These are phyloP conservation scores for Teratosphaeria gauchensis DNA, from an alignment of 2,329 filamentous ascomycete species.

Conservation along the genomic window DNA sequence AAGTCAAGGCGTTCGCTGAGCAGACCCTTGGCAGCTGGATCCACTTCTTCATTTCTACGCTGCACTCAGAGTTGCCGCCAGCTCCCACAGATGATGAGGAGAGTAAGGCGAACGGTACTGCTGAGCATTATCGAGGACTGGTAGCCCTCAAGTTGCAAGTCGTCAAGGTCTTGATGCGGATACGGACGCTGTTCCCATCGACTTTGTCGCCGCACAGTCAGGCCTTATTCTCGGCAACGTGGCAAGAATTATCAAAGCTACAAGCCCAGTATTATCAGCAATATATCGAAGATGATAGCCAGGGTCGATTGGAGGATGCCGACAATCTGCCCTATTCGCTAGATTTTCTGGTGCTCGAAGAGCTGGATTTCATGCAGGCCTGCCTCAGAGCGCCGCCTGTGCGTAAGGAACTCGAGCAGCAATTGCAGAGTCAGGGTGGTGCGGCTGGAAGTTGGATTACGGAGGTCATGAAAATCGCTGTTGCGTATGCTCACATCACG, in stretches of 20 bases:
- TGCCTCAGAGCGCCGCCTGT: conserved; percentile 83
- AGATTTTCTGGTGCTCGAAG: conserved; percentile 86
- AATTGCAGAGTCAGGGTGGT: conserved; percentile 51
- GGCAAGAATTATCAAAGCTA: conserved; percentile 73
- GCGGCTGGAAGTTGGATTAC: conserved; percentile 69
- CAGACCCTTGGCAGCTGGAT: conserved; percentile 73
- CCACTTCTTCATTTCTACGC: conserved; percentile 72
- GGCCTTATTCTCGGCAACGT: conserved; percentile 73
- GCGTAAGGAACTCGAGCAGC: conserved; percentile 74
- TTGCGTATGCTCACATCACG: conserved; percentile 80
- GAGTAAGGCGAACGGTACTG: conserved; percentile 42
- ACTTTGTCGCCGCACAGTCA: conserved; percentile 76
- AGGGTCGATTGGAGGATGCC: conserved; percentile 79
- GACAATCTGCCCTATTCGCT: conserved; percentile 90
- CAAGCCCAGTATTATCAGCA: conserved; percentile 67
- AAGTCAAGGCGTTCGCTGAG: conserved; percentile 82
- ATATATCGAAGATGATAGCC: conserved; percentile 76
- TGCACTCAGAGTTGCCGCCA: conserved; percentile 64
- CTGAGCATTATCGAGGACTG: conserved; percentile 67
- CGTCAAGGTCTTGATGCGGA: conserved; percentile 82
- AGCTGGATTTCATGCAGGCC: conserved; percentile 88
- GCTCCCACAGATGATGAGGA: conserved; percentile 53
- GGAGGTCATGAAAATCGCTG: conserved; percentile 76
- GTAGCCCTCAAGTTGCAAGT: conserved; percentile 86
- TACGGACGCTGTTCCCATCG: conserved; percentile 72